Percentiles rank a stretch among this genome's conserved stretches.
Evolutionary conservation across 805 yeast species (phyloP).

Genomic region (Isabelozyma heimii): DNA sequence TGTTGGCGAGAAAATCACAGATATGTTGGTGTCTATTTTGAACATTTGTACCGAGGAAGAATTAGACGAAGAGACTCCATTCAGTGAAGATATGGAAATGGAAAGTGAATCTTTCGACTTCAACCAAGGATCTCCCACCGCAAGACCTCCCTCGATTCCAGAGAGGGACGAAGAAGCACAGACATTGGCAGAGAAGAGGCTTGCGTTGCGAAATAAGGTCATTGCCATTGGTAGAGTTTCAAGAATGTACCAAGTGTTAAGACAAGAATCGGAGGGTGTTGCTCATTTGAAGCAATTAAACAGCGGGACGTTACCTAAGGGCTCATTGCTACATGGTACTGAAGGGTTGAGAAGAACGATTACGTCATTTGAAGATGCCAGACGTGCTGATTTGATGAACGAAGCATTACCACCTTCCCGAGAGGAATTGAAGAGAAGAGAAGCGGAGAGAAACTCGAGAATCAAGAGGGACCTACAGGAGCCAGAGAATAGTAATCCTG

Average conservation of each 20-base stretch:
- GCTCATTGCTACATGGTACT: slow-evolving; percentile 77
- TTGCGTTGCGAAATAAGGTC: slow-evolving; percentile 79
- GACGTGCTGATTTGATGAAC: slow-evolving; percentile 72
- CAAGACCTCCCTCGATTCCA: not conserved
- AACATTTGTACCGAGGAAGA: slow-evolving; percentile 96
- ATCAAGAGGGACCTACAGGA: slow-evolving; percentile 34
- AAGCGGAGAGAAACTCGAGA: slow-evolving; percentile 45
- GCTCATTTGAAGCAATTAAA: slow-evolving; percentile 70
- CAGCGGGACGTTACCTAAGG: slow-evolving; percentile 82
- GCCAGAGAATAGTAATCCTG: slow-evolving; percentile 30
- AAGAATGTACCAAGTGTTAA: slow-evolving; percentile 82
- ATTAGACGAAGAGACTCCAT: slow-evolving; percentile 68
- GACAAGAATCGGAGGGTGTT: slow-evolving; percentile 86
- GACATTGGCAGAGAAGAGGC: slow-evolving; percentile 31
- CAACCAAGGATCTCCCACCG: not conserved
- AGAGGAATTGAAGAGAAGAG: slow-evolving; percentile 50
- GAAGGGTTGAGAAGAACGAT: slow-evolving; percentile 74
- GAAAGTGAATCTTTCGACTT: not conserved
- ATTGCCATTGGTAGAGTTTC: slow-evolving; percentile 95
- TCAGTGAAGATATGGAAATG: slow-evolving; percentile 23
- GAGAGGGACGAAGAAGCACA: slow-evolving; percentile 17
- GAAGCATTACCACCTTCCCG: slow-evolving; percentile 85
- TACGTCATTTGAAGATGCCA: slow-evolving; percentile 77
- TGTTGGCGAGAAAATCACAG: slow-evolving; percentile 94
- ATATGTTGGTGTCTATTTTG: slow-evolving; percentile 83